Conservation (phyloP, 1,139 yeast species). For the Casaregolazyma suthepensis region DNA sequence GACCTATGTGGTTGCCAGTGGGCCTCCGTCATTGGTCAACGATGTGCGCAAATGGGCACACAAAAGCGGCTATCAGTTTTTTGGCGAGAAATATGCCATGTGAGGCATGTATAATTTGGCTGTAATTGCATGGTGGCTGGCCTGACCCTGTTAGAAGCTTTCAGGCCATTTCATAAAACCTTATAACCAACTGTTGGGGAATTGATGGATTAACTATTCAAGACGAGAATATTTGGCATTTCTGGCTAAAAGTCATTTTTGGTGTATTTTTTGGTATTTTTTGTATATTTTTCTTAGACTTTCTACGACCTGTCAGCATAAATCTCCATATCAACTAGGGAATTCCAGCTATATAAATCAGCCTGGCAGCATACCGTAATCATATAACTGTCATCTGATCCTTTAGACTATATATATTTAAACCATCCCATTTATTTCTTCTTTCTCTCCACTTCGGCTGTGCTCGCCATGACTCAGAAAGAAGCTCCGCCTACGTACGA, state of each 20-base stretch:
- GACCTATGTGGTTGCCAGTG: constrained; percentile 65
- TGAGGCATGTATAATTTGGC: constrained; percentile 7
- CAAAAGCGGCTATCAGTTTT: constrained; percentile 34
- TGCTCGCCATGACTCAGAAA: not conserved
- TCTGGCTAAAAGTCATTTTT: too few relatives aligned
- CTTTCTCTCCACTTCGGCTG: not conserved
- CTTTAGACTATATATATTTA: too few relatives aligned
- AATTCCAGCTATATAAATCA: not conserved
- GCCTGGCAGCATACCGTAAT: not conserved
- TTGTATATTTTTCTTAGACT: too few relatives aligned
- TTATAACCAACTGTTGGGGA: not conserved
- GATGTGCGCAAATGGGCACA: constrained; percentile 45
- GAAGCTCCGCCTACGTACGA: constrained; percentile 9
- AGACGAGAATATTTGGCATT: too few relatives aligned
- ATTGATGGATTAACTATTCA: not conserved
- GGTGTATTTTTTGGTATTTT: not conserved
- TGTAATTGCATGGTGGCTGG: not conserved
- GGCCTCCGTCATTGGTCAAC: constrained; percentile 49
- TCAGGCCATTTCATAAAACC: not conserved
- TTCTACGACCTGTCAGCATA: not conserved
- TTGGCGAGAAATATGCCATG: constrained; percentile 37
- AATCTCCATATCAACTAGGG: not conserved
- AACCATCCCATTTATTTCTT: not conserved
- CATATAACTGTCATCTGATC: not conserved
- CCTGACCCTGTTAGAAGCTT: not conserved